Evolutionary conservation across 2,329 filamentous ascomycete genomes (phyloP).

Genomic region (Microdochium bolleyi): DNA sequence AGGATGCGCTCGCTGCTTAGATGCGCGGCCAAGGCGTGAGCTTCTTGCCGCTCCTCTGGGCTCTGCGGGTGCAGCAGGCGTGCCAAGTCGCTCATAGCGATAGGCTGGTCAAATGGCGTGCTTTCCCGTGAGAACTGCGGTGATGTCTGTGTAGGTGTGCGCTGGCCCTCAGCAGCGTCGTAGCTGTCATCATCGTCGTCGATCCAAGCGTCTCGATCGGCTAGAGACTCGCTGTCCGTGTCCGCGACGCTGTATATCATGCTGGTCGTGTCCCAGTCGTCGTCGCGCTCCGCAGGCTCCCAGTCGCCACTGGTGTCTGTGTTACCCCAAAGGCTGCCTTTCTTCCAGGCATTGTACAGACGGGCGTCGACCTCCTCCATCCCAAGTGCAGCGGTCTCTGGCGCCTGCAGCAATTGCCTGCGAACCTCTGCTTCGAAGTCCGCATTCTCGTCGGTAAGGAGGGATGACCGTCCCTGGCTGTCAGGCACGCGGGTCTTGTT

Average conservation of each 20-base stretch:
- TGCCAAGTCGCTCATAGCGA: conserved; percentile 64
- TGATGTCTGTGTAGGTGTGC: conserved; percentile 66
- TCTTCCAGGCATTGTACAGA: conserved; percentile 79
- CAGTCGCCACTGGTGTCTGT: conserved; percentile 78
- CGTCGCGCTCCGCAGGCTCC: conserved; percentile 41
- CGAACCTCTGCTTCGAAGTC: conserved; percentile 79
- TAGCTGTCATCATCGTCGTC: conserved; percentile 21
- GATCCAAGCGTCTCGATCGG: conserved; percentile 39
- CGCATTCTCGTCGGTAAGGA: conserved; percentile 55
- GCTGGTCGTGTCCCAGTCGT: conserved; percentile 71
- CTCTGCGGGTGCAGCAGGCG: conserved; percentile 74
- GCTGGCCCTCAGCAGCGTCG: conserved; percentile 42
- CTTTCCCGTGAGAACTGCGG: conserved; percentile 40
- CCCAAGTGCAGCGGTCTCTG: conserved; percentile 29
- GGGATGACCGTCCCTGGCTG: conserved; percentile 41
- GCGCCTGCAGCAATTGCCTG: conserved; percentile 40
- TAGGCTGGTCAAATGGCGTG: conserved; percentile 54
- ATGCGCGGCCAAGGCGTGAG: conserved; percentile 72
- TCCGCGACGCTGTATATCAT: conserved; percentile 45
- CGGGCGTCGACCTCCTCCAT: conserved; percentile 65
- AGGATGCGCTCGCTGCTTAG: conserved; percentile 63
- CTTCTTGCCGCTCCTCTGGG: conserved; percentile 72
- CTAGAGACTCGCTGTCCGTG: conserved; percentile 30
- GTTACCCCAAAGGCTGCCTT: conserved; percentile 78
- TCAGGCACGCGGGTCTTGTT: conserved; percentile 46